Conservation (phyloP, 129 eudicot genomes). For the Escallonia herrerae region DNA sequence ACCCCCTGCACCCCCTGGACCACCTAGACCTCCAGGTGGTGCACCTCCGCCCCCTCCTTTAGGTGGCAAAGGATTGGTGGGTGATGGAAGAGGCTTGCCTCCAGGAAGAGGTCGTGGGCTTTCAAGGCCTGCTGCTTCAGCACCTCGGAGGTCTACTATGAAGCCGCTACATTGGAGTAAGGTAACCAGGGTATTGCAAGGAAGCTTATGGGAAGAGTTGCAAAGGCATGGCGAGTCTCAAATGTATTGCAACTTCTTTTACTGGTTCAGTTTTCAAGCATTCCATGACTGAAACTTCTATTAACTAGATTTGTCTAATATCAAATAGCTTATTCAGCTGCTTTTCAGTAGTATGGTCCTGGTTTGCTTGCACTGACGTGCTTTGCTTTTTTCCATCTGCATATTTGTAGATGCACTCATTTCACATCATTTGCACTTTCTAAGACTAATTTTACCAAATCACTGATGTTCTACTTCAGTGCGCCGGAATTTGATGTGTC, state of each 20-base stretch:
- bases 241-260: constrained; percentile 38
- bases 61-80: constrained; percentile 53
- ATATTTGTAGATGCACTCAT: too few species aligned
- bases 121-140: constrained; percentile 45
- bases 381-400: neutral
- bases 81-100: constrained; percentile 31
- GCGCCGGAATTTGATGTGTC: constrained; percentile 80
- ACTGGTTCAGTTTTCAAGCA: constrained; percentile 3
- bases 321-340: neutral
- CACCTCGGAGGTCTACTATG: constrained; percentile 65
- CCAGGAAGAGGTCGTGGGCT: constrained; percentile 70
- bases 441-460: constrained; percentile 5
- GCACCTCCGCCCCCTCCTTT: constrained; percentile 89
- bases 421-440: neutral
- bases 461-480: constrained; percentile 32
- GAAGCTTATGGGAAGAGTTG: constrained; percentile 94
- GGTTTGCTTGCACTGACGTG: neutral
- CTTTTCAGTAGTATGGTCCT: neutral
- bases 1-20: constrained; percentile 73
- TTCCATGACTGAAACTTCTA: constrained; percentile 1
- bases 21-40: constrained; percentile 59
- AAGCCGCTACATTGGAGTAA: constrained; percentile 98
- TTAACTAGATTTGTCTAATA: neutral
- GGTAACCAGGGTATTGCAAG: constrained; percentile 83
- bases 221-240: constrained; percentile 75